phyloP scores from a whole-genome alignment of 768 basidiomycete species.

The Tricholoma hemisulphureum region DNA sequence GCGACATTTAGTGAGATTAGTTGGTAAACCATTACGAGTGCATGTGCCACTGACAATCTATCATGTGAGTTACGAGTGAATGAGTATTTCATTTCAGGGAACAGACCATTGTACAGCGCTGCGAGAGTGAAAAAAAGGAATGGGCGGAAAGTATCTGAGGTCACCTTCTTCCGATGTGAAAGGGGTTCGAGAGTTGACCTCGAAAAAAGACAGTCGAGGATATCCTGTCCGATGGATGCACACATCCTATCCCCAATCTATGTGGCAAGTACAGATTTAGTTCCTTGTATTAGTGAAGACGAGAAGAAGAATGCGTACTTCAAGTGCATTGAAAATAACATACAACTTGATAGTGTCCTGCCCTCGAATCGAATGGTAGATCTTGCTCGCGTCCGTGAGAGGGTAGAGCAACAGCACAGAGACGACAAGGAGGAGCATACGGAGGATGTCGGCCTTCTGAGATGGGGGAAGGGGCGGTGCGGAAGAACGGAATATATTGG shows the following conservation, averaged over 20 bases:
- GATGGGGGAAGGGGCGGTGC: slow-evolving; percentile 70
- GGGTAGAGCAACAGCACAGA: slow-evolving; percentile 75
- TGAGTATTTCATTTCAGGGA: not conserved
- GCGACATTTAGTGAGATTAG: slow-evolving; percentile 94
- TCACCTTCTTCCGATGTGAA: slow-evolving; percentile 59
- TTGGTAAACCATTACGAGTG: slow-evolving; percentile 95
- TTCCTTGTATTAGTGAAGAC: not conserved
- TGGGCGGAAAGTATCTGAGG: slow-evolving; percentile 70
- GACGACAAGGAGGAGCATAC: slow-evolving; percentile 68
- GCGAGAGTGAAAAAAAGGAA: slow-evolving; percentile 83
- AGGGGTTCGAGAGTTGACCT: slow-evolving; percentile 80
- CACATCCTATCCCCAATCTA: slow-evolving; percentile 95
- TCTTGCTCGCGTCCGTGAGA: slow-evolving; percentile 93
- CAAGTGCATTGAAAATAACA: slow-evolving; percentile 97
- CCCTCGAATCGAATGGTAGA: slow-evolving; percentile 95
- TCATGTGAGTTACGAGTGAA: not conserved
- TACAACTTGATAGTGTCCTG: slow-evolving; percentile 99
- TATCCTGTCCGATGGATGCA: slow-evolving; percentile 96
- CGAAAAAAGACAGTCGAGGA: slow-evolving; percentile 94
- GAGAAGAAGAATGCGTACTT: slow-evolving; percentile 52
- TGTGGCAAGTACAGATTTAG: slow-evolving; percentile 3
- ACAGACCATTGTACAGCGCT: slow-evolving; percentile 76
- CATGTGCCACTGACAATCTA: slow-evolving; percentile 65
- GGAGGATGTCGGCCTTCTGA: slow-evolving; percentile 91
- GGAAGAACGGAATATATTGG: slow-evolving; percentile 48